These are phyloP conservation scores for Claviceps monticola DNA, from an alignment of 2,329 filamentous ascomycete species.

Conservation along the genomic window DNA sequence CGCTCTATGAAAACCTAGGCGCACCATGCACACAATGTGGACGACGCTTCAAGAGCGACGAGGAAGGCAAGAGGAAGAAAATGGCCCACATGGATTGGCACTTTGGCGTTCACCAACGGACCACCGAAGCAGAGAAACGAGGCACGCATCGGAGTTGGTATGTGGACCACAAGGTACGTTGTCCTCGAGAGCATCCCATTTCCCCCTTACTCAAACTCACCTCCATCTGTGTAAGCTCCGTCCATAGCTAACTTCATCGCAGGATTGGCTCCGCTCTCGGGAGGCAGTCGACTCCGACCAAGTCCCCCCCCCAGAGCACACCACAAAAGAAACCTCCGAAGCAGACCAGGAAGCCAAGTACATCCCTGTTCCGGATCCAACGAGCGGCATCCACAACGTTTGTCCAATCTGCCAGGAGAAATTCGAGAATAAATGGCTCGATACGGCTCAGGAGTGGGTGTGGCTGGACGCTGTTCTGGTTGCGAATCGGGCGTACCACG, in stretches of 20 bases:
- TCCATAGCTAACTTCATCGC: not conserved
- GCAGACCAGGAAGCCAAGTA: constrained; percentile 43
- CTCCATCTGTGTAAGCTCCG: no score
- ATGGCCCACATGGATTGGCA: constrained; percentile 95
- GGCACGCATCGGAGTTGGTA: constrained; percentile 93
- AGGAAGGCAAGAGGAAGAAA: constrained; percentile 72
- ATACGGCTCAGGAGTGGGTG: constrained; percentile 90
- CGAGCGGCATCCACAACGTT: constrained; percentile 56
- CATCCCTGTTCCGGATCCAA: constrained; percentile 72
- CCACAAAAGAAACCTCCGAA: constrained; percentile 19
- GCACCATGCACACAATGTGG: constrained; percentile 88
- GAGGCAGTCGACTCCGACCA: constrained; percentile 61
- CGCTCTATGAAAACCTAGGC: constrained; percentile 68
- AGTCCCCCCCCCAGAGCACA: constrained; percentile 19
- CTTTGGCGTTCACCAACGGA: constrained; percentile 82
- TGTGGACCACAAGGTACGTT: constrained; percentile 66
- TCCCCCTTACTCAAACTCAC: no score
- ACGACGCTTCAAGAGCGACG: constrained; percentile 65
- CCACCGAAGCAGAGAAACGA: constrained; percentile 71
- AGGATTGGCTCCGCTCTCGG: constrained; percentile 83
- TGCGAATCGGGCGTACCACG: constrained; percentile 72
- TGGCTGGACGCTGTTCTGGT: constrained; percentile 82
- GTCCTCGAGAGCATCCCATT: not conserved
- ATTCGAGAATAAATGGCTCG: constrained; percentile 84
- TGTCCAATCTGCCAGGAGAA: constrained; percentile 94